Evolutionary conservation across 2,329 filamentous ascomycete species (phyloP).

Genomic region (Massarina eburnea): DNA sequence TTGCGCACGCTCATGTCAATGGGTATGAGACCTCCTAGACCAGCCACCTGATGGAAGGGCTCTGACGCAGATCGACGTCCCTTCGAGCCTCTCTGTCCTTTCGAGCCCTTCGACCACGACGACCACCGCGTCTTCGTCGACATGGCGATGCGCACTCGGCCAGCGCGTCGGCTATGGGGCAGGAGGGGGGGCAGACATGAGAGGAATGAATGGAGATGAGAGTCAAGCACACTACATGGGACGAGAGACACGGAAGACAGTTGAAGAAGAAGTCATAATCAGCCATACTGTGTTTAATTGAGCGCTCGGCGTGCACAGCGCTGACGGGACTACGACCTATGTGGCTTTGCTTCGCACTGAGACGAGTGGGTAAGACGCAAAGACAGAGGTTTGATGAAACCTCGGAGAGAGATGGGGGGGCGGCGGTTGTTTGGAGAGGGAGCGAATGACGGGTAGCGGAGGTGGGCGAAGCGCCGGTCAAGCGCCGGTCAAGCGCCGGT

Average conservation of each 20-base stretch:
- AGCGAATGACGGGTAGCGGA: background rate
- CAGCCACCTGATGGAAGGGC: conserved; percentile 39
- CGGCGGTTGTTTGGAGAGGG: background rate
- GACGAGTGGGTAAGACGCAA: conserved; percentile 17
- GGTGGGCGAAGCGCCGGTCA: background rate
- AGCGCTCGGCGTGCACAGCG: background rate
- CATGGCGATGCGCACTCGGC: background rate
- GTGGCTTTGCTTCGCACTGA: background rate
- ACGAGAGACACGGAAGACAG: conserved; percentile 13
- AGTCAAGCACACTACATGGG: conserved; percentile 7
- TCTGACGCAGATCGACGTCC: conserved; percentile 39
- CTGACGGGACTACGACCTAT: background rate
- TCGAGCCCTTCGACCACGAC: conserved; percentile 51
- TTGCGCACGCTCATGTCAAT: conserved; percentile 31
- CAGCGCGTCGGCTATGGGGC: background rate
- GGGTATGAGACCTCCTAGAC: conserved; percentile 43
- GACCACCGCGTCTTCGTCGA: conserved; percentile 45
- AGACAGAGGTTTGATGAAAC: conserved; percentile 13
- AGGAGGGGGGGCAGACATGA: background rate
- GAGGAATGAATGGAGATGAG: background rate
- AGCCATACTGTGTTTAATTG: background rate
- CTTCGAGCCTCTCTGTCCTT: too few species aligned
- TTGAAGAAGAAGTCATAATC: background rate
- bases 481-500: background rate
- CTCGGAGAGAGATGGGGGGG: conserved; percentile 2